These are phyloP conservation scores for Fusarium denticulatum DNA, from an alignment of 2,329 filamentous ascomycete species.

Conservation along the genomic window DNA sequence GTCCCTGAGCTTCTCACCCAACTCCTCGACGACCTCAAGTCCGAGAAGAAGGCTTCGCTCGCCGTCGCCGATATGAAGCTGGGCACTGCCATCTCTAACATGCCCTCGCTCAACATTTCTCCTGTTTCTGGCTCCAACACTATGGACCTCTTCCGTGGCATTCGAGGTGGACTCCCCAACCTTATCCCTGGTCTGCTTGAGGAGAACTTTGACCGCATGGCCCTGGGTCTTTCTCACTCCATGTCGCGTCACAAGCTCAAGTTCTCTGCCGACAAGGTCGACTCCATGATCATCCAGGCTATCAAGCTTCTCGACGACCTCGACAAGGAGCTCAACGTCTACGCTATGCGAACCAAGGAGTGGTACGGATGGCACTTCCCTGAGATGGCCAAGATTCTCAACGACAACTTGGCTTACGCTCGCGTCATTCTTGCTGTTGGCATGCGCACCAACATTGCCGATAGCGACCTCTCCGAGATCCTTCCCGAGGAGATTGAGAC, in stretches of 20 bases:
- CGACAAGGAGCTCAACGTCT: conserved; percentile 98
- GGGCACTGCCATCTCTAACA: conserved; percentile 89
- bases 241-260: conserved; percentile 98
- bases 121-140: conserved; percentile 71
- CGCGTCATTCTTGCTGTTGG: conserved; percentile 89
- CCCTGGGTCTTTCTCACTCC: conserved; percentile 94
- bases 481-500: conserved; percentile 94
- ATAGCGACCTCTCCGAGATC: conserved; percentile 84
- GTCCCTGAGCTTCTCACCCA: conserved; percentile 86
- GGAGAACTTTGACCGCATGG: conserved; percentile 91
- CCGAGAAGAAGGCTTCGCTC: conserved; percentile 96
- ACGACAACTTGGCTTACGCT: conserved; percentile 95
- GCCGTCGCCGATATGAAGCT: conserved; percentile 95
- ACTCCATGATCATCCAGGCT: conserved; percentile 99
- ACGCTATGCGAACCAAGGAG: conserved; percentile 99
- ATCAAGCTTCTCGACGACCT: conserved; percentile 94
- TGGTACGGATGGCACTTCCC: conserved; percentile 99
- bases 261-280: conserved; percentile 98
- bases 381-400: conserved; percentile 95
- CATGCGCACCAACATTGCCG: conserved; percentile 82
- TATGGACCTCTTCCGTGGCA: conserved; percentile 90
- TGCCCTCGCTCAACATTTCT: conserved; percentile 86
- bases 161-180: conserved; percentile 88
- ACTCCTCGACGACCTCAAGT: conserved; percentile 89
- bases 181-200: conserved; percentile 89